phyloP scores from a whole-genome alignment of 2,329 filamentous ascomycete genomes.

The Aspergillus sp. region DNA sequence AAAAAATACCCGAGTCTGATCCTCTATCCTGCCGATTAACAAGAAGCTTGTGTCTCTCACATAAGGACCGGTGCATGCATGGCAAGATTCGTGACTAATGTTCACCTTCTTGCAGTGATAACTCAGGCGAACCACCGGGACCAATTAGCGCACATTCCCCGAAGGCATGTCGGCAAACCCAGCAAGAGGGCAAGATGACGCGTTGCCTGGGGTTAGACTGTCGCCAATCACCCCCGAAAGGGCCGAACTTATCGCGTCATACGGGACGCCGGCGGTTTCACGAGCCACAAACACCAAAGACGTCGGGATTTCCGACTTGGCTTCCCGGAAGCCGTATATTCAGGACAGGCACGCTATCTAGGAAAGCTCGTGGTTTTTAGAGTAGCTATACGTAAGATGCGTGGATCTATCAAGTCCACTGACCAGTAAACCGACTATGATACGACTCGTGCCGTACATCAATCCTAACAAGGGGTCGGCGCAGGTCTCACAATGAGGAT shows the following conservation, averaged over 20 bases:
- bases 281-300: not conserved
- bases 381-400: not conserved
- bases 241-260: not conserved
- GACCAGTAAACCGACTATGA: not conserved
- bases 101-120: too few relatives aligned
- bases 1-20: too few relatives aligned
- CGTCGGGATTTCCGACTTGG: slow-evolving; percentile 1
- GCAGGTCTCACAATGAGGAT: not conserved
- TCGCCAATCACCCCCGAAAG: not conserved
- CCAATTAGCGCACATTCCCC: too few relatives aligned
- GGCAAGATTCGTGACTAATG: too few relatives aligned
- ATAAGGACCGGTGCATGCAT: too few relatives aligned
- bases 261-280: not conserved
- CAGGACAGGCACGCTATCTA: not conserved
- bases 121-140: too few relatives aligned
- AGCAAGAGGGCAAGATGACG: not conserved
- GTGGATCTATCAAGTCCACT: not conserved
- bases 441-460: not conserved
- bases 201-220: not conserved
- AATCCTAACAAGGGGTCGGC: not conserved
- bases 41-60: too few relatives aligned
- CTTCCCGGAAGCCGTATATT: not conserved
- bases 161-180: not conserved
- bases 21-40: too few relatives aligned
- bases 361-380: too few relatives aligned